Base-by-base conservation (phyloP, 2,329 filamentous ascomycete genomes). In the Chaetomium globosum region DNA sequence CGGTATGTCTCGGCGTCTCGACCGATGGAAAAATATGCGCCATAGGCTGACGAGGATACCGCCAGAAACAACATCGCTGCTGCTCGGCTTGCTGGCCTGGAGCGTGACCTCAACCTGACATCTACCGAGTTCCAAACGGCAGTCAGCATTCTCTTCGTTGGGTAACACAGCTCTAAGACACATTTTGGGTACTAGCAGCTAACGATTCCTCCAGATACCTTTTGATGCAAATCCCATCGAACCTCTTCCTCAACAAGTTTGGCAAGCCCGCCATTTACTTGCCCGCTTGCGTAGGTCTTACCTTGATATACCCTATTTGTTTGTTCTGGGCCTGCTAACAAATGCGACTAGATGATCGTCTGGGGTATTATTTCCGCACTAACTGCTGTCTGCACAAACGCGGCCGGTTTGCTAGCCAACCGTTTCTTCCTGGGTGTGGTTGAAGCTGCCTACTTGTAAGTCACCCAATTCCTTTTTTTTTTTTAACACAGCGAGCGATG, bases 101-200 rank as follows among this genome's bases (percentile, higher is more conserved):
- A 80, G 56, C 72, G 78, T 3, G 83, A 85, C 53, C 71, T 84
- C 31, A 72, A 77, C 9, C 71, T 83, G 49, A 73, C 70, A 36
- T 69, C 67, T 1, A 68, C 70, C 59, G 69, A 75, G 65, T 75
- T 73, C 53, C 67, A 73, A 77, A 82, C 80, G 0, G 76, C 80
- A 13, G 80, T 84, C 57, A 82, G 80, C 68, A 83, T 84, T 62
- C 74, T 84, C 48, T 84, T 83, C 61, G 80, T 83, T 13, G 81
- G 81, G 75, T 81, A 55, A 61, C 54, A 31, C 13, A 21, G 2
- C 28, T 19, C 30, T 23, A 4, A 30, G 10, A 36, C 51, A 68
- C 12, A 1, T 36, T 8, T 52, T 23, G 23, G 13, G 21, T 16
- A 21, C 28, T 5, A 36, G 26, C 9, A 10, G 21, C 43, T 64